phyloP scores from a whole-genome alignment of 2,329 filamentous ascomycete species.

The Neophaeococcomyces mojaviensis region DNA sequence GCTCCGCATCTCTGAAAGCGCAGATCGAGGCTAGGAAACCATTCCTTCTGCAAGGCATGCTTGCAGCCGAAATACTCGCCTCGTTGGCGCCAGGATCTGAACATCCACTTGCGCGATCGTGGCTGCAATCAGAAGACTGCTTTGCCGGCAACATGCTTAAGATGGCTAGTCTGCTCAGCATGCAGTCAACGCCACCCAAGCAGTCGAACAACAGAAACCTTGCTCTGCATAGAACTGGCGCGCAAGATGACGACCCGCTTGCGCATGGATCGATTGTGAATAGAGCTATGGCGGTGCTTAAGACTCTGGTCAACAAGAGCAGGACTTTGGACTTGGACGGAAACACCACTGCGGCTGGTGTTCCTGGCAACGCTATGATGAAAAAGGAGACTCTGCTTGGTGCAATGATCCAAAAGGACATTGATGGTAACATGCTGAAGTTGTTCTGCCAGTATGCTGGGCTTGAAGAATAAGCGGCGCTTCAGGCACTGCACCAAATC shows the following conservation, averaged over 20 bases:
- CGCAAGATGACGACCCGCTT: conserved; percentile 34
- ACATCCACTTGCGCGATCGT: conserved; percentile 62
- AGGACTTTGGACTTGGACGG: conserved; percentile 48
- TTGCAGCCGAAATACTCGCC: conserved; percentile 82
- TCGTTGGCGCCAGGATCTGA: conserved; percentile 67
- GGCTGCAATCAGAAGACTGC: conserved; percentile 76
- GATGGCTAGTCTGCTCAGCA: conserved; percentile 65
- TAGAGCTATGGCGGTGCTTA: conserved; percentile 61
- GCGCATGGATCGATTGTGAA: conserved; percentile 52
- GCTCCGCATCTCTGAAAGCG: conserved; percentile 46
- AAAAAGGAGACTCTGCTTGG: conserved; percentile 60
- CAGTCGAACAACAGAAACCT: conserved; percentile 30
- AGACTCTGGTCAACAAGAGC: conserved; percentile 59
- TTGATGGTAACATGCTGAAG: conserved; percentile 56
- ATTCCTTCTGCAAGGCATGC: conserved; percentile 81
- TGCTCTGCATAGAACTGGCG: conserved; percentile 24
- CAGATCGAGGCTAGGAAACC: conserved; percentile 79
- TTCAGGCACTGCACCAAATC: too few species aligned
- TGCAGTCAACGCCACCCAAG: conserved; percentile 34
- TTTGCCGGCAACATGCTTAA: conserved; percentile 74
- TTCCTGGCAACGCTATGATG: conserved; percentile 58
- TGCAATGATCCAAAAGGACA: conserved; percentile 59
- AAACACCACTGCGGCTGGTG: conserved; percentile 38
- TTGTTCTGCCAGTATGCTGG: conserved; percentile 60
- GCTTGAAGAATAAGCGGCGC: conserved; percentile 34